Percentiles rank a stretch among this genome's conserved stretches.
Conservation (phyloP, 2,329 filamentous ascomycete species). For the Colletotrichum sp. region DNA sequence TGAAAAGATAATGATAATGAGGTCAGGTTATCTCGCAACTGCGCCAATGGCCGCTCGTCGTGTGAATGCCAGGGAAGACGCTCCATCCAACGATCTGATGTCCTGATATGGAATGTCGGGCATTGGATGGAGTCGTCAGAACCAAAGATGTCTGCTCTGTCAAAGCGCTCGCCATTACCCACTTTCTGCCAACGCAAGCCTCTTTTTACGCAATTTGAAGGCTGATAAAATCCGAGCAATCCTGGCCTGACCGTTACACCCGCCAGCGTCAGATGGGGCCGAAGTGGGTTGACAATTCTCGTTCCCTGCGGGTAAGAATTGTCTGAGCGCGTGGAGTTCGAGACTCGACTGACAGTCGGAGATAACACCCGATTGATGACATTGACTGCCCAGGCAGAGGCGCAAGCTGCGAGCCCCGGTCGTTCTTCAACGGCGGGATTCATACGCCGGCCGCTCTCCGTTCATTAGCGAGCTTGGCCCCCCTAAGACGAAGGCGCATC, state of each 20-base stretch:
- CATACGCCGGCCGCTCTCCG: neutral
- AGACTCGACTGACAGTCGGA: neutral
- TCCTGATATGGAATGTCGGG: neutral
- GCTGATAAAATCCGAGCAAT: neutral
- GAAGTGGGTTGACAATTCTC: slow-evolving; percentile 17
- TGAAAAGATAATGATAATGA: slow-evolving; percentile 1
- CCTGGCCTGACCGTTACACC: neutral
- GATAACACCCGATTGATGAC: neutral
- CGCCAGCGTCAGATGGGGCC: neutral
- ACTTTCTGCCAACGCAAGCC: neutral
- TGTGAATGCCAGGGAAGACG: neutral
- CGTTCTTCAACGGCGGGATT: neutral
- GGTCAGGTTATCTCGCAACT: neutral
- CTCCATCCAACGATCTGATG: neutral
- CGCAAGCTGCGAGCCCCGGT: neutral
- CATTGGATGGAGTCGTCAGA: neutral
- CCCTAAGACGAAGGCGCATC: neutral
- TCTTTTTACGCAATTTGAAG: neutral
- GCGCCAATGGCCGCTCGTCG: neutral
- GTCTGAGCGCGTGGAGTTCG: neutral
- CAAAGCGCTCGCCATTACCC: neutral
- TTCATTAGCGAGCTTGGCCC: neutral
- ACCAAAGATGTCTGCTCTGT: neutral
- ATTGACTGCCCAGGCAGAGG: neutral
- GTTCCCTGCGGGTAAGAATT: neutral